Conservation (phyloP, 441 rosid species). For the Eutrema salsugineum region DNA sequence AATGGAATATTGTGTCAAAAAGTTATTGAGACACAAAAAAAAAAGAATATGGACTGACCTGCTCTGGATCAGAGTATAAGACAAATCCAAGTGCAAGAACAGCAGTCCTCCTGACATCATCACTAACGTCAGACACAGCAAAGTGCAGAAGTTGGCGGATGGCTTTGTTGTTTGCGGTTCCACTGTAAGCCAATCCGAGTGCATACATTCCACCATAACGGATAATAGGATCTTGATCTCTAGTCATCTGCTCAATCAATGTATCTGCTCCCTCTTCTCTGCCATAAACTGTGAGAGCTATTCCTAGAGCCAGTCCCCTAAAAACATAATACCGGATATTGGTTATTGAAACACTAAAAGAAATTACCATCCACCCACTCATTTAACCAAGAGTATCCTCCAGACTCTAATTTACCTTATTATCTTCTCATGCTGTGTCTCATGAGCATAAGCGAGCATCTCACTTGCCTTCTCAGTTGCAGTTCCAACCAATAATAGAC, state of each 20-base stretch:
- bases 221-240: slow-evolving; percentile 92
- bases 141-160: slow-evolving; percentile 90
- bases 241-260: slow-evolving; percentile 88
- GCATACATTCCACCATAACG: slow-evolving; percentile 99
- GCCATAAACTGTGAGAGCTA: slow-evolving; percentile 91
- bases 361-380: not conserved
- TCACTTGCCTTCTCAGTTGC: slow-evolving; percentile 89
- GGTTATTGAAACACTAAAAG: not conserved
- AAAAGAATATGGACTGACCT: slow-evolving; percentile 35
- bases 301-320: slow-evolving; percentile 91
- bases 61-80: slow-evolving; percentile 85
- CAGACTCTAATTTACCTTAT: slow-evolving; percentile 51
- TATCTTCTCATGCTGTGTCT: slow-evolving; percentile 92
- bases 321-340: not conserved
- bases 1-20: not conserved
- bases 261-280: slow-evolving; percentile 98
- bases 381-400: not conserved
- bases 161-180: slow-evolving; percentile 94
- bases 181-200: slow-evolving; percentile 86
- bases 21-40: not conserved
- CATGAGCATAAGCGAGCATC: slow-evolving; percentile 94
- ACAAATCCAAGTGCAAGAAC: slow-evolving; percentile 96
- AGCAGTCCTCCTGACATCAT: slow-evolving; percentile 94
- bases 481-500: slow-evolving; percentile 90
- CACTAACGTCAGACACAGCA: slow-evolving; percentile 91